phyloP scores from a whole-genome alignment of 768 basidiomycete genomes.

The Myochromella boudieri region DNA sequence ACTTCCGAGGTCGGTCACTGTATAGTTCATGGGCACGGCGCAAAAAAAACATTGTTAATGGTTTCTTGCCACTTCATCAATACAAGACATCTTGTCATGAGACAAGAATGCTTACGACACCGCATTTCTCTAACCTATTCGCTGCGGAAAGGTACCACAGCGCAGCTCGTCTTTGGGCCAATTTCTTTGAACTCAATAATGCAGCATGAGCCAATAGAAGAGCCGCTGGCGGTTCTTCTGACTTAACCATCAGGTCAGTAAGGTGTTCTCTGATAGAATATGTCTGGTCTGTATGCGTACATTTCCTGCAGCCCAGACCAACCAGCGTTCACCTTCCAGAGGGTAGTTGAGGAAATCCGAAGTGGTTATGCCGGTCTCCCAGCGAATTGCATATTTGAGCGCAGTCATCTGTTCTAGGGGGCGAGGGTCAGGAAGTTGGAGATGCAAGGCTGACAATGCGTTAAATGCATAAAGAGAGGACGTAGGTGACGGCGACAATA shows the following conservation, averaged over 20 bases:
- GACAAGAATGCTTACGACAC: slow-evolving; percentile 57
- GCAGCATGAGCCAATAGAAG: slow-evolving; percentile 83
- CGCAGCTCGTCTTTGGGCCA: slow-evolving; percentile 61
- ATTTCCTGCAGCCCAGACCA: slow-evolving; percentile 82
- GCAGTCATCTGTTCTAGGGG: slow-evolving; percentile 70
- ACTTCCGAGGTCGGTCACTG: slow-evolving; percentile 46
- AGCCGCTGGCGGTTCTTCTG: slow-evolving; percentile 80
- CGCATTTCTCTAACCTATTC: slow-evolving; percentile 77
- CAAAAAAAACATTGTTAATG: slow-evolving; percentile 80
- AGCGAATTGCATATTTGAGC: slow-evolving; percentile 68
- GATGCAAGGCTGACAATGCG: slow-evolving; percentile 51
- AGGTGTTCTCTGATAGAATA: background rate
- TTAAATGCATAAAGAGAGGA: slow-evolving; percentile 60
- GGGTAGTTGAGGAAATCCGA: slow-evolving; percentile 56
- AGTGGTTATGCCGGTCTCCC: slow-evolving; percentile 65
- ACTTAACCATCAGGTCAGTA: slow-evolving; percentile 45
- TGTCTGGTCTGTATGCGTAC: slow-evolving; percentile 39
- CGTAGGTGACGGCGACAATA: slow-evolving; percentile 67
- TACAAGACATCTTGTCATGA: slow-evolving; percentile 1
- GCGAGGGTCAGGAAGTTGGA: slow-evolving; percentile 45
- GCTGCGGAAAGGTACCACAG: slow-evolving; percentile 81
- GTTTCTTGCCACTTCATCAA: slow-evolving; percentile 55
- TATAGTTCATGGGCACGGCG: slow-evolving; percentile 70
- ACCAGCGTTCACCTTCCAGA: slow-evolving; percentile 81
- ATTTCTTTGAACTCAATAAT: slow-evolving; percentile 59